These are phyloP conservation scores for Neurospora sublineolata DNA, from an alignment of 495 filamentous ascomycete genomes.

Conservation along the genomic window DNA sequence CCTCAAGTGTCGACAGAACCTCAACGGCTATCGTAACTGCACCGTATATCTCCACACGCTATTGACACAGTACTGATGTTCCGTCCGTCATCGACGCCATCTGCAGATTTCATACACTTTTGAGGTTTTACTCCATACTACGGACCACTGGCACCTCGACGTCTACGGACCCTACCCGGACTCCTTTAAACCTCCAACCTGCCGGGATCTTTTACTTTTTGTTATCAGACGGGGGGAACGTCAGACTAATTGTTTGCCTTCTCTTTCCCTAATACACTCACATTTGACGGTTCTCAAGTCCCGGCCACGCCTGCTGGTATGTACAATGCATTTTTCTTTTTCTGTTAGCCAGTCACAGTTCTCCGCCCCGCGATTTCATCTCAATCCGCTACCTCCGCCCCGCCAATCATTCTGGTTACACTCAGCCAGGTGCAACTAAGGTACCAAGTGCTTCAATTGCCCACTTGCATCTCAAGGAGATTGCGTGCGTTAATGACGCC, in stretches of 20 bases:
- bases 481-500: slow-evolving; percentile 25
- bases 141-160: not conserved
- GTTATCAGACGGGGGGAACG: not conserved
- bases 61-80: not conserved
- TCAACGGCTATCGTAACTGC: not conserved
- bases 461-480: slow-evolving; percentile 13
- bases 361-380: not conserved
- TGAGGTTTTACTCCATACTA: not conserved
- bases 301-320: not conserved
- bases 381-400: not conserved
- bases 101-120: not conserved
- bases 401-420: not conserved
- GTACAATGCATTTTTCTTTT: not conserved
- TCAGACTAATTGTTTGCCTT: not conserved
- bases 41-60: not conserved
- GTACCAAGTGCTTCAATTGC: not conserved
- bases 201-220: not conserved
- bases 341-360: not conserved
- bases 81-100: not conserved
- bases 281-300: not conserved
- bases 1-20: not conserved
- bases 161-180: not conserved
- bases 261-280: not conserved
- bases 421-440: not conserved
- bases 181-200: not conserved